A percentile compares a stretch with the other conserved stretches of the same genome.
These are phyloP conservation scores for Schizophyllum commune DNA, from an alignment of 1,284 basidiomycete species.

Conservation along the genomic window DNA sequence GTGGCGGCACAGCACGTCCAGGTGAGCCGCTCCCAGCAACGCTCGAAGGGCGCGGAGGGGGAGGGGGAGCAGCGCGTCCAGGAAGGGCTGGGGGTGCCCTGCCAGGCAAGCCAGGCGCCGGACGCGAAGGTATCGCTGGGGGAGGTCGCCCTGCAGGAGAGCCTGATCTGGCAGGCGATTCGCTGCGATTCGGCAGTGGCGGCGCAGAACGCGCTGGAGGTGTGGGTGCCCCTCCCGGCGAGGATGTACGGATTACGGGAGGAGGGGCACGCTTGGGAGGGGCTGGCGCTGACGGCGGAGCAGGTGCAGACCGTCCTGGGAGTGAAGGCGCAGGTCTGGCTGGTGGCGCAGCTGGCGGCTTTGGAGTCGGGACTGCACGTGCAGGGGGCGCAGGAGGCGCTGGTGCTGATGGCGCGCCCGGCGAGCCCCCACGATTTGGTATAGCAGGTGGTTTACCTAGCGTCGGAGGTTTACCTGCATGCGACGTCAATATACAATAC, in stretches of 20 bases:
- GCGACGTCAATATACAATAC: conserved; percentile 5
- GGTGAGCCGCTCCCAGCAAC: conserved; percentile 16
- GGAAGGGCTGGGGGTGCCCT: conserved; percentile 23
- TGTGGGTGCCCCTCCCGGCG: not conserved
- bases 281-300: conserved; percentile 17
- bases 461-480: conserved; percentile 51
- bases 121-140: conserved; percentile 24
- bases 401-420: conserved; percentile 17
- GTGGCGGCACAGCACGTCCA: conserved; percentile 28
- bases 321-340: conserved; percentile 14
- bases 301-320: conserved; percentile 16
- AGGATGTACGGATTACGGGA: conserved; percentile 15
- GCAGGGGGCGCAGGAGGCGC: conserved; percentile 15
- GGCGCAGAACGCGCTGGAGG: conserved; percentile 10
- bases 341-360: conserved; percentile 21
- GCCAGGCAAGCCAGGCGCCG: conserved; percentile 21
- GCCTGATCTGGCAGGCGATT: conserved; percentile 15
- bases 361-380: conserved; percentile 14
- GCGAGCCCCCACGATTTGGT: conserved; percentile 32
- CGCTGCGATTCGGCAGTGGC: conserved; percentile 18
- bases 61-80: conserved; percentile 31
- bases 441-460: conserved; percentile 64
- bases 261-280: conserved; percentile 23
- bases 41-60: conserved; percentile 24
- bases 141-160: conserved; percentile 17